phyloP scores from a whole-genome alignment of 176 grass and related monocot species.

The Zizania latifolia region DNA sequence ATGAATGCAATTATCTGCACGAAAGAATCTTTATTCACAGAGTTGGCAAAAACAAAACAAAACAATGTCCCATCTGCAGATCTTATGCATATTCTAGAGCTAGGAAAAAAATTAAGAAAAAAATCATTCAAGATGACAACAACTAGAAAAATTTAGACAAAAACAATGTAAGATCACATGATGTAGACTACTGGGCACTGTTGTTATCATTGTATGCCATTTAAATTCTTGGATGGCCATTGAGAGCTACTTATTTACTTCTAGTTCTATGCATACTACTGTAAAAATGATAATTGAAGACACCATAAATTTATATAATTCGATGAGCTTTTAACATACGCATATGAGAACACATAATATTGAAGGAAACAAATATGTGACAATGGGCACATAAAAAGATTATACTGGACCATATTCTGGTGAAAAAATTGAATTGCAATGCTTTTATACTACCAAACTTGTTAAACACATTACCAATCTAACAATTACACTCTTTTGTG shows the following conservation, averaged over 20 bases:
- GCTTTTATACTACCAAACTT: background rate
- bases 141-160: background rate
- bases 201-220: background rate
- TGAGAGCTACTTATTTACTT: background rate
- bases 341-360: background rate
- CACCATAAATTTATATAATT: background rate
- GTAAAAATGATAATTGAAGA: background rate
- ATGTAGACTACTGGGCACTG: background rate
- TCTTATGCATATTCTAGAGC: background rate
- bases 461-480: background rate
- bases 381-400: background rate
- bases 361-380: background rate
- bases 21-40: background rate
- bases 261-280: background rate
- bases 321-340: background rate
- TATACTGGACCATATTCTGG: background rate
- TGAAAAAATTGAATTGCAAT: constrained; percentile 4
- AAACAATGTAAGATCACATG: background rate
- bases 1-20: background rate
- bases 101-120: background rate
- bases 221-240: background rate
- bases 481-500: background rate
- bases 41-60: background rate
- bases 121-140: background rate
- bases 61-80: background rate